Evolutionary conservation across 2,329 filamentous ascomycete species (phyloP), one percentile per base, ranked within the genome.

Genomic region (Gaeumannomyces tritici): DNA sequence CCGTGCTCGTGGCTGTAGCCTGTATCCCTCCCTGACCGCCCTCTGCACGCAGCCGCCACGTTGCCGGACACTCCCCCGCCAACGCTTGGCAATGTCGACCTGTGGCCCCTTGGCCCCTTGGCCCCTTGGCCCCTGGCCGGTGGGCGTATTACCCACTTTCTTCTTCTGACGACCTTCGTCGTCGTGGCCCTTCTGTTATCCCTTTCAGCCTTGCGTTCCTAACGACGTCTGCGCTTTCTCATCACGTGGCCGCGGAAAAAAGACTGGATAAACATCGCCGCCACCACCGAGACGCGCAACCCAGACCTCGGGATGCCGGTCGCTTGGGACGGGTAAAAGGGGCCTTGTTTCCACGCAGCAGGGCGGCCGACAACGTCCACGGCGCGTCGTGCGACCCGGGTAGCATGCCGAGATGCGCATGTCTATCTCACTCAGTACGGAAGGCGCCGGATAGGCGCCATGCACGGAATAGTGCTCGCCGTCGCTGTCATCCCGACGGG

Each of bases 1-100:
- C 42, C 42, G 42, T 51, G 18, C 42, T n/a, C 42, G 42, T 8
- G 21, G 21, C 18, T 42, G 35, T 42, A 7, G 31, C 31, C 31
- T 33, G 31, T n/a, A n/a, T n/a, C n/a, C n/a, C n/a, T 42, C 18
- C 13, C 18, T 21, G 35, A 15, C 35, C 21, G 35, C 33, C 3
- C 42, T 51, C 21, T 51, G 42, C 42, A 24, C 42, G 42, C 42
- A 51, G 42, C 42, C 42, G 7, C 42, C 42, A 11, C 42, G 18
- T 21, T 51, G 42, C 42, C 35, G 47, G 58, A 60, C 35, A 27
- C 28, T 47, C n/a, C 12, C 58, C 21, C 58, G 35, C 58, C 58
- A 60, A 60, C 58, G 58, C 58, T 60, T 60, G 58, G 58, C 58
- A 28, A 29, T 35, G 58, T 47, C 47, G 58, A 31, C 28, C 26